Conservation (phyloP, 2,329 filamentous ascomycete genomes). For the Ascosphaera apis region DNA sequence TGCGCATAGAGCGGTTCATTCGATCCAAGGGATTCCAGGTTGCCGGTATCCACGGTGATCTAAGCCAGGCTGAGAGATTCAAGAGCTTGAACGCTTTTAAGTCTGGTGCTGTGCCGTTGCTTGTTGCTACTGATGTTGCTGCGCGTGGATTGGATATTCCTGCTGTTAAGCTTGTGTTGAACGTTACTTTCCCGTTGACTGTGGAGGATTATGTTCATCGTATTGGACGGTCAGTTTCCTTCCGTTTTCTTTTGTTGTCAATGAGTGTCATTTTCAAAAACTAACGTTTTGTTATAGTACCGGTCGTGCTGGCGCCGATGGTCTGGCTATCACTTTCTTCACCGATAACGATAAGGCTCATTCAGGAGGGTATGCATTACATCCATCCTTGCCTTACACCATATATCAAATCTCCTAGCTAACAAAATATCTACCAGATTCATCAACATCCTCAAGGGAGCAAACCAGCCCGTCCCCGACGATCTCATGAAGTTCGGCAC, state of each 20-base stretch:
- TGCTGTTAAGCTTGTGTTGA: conserved; percentile 81
- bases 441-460: conserved; percentile 86
- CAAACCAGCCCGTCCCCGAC: conserved; percentile 74
- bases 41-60: conserved; percentile 78
- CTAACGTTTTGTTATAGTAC: conserved; percentile 32
- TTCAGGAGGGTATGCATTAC: conserved; percentile 52
- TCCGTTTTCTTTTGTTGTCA: background rate
- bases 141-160: conserved; percentile 89
- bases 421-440: conserved; percentile 30
- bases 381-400: background rate
- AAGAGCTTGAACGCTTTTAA: conserved; percentile 82
- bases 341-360: conserved; percentile 85
- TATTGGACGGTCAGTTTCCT: conserved; percentile 42
- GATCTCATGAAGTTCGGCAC: conserved; percentile 87
- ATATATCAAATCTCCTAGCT: conserved; percentile 1
- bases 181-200: conserved; percentile 83
- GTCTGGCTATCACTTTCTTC: conserved; percentile 78
- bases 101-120: conserved; percentile 51
- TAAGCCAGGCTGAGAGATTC: conserved; percentile 73
- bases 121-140: conserved; percentile 92
- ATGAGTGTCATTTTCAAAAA: conserved; percentile 2
- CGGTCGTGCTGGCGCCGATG: conserved; percentile 73
- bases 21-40: conserved; percentile 58
- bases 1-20: conserved; percentile 65
- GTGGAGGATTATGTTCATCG: conserved; percentile 96